phyloP scores from a whole-genome alignment of 257 asterid species.

The Lavandula angustifolia region DNA sequence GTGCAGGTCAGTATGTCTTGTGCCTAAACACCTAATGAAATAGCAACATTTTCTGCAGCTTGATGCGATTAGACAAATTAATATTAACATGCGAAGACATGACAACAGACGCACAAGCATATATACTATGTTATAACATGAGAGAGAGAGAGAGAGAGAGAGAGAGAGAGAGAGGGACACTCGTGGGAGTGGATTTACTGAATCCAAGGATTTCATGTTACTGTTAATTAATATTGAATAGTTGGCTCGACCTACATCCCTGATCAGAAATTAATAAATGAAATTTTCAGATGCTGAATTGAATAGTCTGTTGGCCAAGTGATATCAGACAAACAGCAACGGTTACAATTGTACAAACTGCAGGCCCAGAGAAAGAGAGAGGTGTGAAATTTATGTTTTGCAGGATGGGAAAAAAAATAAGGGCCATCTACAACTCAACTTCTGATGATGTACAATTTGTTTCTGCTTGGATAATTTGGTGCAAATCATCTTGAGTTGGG shows the following conservation, averaged over 20 bases:
- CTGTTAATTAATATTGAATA: slow-evolving; percentile 30
- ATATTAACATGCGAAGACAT: slow-evolving; percentile 21
- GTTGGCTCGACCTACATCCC: slow-evolving; percentile 25
- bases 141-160: slow-evolving; percentile 25
- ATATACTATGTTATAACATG: not conserved
- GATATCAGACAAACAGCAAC: slow-evolving; percentile 34
- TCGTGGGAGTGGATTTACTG: slow-evolving; percentile 25
- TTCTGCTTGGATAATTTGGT: not conserved
- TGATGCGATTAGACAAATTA: not conserved
- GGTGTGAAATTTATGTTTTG: not conserved
- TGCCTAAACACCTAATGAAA: slow-evolving; percentile 6
- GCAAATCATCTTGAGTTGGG: not conserved
- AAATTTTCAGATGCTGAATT: slow-evolving; percentile 20
- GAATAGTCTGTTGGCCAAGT: not conserved
- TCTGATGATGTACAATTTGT: not conserved
- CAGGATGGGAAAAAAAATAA: not conserved
- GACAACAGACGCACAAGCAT: not conserved
- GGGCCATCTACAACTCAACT: not conserved
- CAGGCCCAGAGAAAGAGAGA: not conserved
- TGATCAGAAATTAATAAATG: slow-evolving; percentile 30
- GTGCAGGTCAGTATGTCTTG: not conserved
- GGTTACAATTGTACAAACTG: slow-evolving; percentile 1
- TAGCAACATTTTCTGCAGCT: slow-evolving; percentile 22
- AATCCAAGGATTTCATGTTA: not conserved
- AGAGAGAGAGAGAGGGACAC: slow-evolving; percentile 37